Evolutionary conservation across 495 filamentous ascomycete species (phyloP), one percentile per base, ranked within the genome.

Genomic region (Hypomontagnella submonticulosa): DNA sequence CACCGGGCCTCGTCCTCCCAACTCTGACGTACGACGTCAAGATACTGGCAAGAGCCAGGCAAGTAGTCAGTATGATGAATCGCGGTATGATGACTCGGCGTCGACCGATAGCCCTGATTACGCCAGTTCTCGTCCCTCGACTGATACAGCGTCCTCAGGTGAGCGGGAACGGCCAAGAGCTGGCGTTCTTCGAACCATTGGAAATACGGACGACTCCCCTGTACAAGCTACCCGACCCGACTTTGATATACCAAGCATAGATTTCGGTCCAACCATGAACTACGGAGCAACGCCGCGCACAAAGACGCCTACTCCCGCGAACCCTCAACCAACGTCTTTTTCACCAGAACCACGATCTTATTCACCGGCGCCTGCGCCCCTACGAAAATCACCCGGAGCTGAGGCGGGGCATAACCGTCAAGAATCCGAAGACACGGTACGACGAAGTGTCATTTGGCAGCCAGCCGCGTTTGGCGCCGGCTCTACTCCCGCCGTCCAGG

Each of bases 231-330:
- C 13, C 49, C 13, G 69, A 3, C 40, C 61, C 9, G 50, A 70
- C 15, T 77, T 77, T 16, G 83, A 87, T 44, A 90, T 96, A 56
- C 92, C 92, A 1, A 76, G 79, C 7, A 84, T 98, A 59, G 90
- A 98, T 71, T 98, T 98, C 73, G 94, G 94, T 0, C 92, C 87
- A 13, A 97, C 94, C 0, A 80, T 88, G 55, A 88, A 90, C 69
- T 90, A 90, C 46, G 83, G 79, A 9, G 66, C 76, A 4, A 67
- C 69, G 6, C 58, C 72, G 10, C 61, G 69, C 4, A 44, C 57
- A 6, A 71, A 73, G 44, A 63, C 66, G 19, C 53, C 70, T 2
- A 58, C 66, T 3, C 53, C 61, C 18, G 47, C 23, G 10, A 64
- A 57, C 41, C 60, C 62, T 48, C 54, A 27, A 38, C 47, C 62